Conservation (phyloP, 208 protist species). For the Wallacemonas sp. region DNA sequence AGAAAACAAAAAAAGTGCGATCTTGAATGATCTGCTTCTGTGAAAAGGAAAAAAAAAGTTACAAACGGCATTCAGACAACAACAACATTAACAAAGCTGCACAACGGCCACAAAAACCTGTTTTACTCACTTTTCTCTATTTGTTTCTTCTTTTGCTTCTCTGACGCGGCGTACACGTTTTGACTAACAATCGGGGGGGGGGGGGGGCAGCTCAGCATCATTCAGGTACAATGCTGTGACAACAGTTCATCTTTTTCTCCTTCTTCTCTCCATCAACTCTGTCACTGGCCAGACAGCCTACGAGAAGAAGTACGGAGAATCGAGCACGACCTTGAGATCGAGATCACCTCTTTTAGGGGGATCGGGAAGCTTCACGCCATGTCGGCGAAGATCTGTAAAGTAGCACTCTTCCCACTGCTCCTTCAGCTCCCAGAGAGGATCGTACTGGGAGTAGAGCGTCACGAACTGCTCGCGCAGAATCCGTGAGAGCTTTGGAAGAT, state of each 20-base stretch:
- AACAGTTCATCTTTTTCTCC: background rate
- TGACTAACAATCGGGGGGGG: too few relatives aligned
- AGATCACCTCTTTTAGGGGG: slow-evolving; percentile 86
- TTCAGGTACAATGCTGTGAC: too few relatives aligned
- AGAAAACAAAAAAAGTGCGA: slow-evolving; percentile 3
- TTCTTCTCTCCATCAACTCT: background rate
- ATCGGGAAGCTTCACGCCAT: slow-evolving; percentile 83
- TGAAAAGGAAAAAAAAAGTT: background rate
- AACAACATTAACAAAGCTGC: too few relatives aligned
- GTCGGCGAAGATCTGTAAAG: slow-evolving; percentile 82
- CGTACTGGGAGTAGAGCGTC: slow-evolving; percentile 92
- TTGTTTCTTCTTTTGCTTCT: background rate
- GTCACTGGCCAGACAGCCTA: too few relatives aligned
- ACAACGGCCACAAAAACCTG: too few relatives aligned
- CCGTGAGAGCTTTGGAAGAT: slow-evolving; percentile 91
- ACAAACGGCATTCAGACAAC: background rate
- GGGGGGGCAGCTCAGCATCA: too few relatives aligned
- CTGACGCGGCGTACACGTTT: too few relatives aligned
- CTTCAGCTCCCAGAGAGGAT: slow-evolving; percentile 91
- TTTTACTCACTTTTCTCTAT: background rate
- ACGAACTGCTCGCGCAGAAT: slow-evolving; percentile 97
- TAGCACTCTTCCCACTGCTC: slow-evolving; percentile 92
- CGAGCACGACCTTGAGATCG: slow-evolving; percentile 83
- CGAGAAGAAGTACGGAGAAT: slow-evolving; percentile 93
- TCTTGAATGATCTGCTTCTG: too few relatives aligned